Percentiles rank a stretch among this genome's conserved stretches.
Conservation (phyloP, 495 filamentous ascomycete species). For the Aspergillus nanangensis region DNA sequence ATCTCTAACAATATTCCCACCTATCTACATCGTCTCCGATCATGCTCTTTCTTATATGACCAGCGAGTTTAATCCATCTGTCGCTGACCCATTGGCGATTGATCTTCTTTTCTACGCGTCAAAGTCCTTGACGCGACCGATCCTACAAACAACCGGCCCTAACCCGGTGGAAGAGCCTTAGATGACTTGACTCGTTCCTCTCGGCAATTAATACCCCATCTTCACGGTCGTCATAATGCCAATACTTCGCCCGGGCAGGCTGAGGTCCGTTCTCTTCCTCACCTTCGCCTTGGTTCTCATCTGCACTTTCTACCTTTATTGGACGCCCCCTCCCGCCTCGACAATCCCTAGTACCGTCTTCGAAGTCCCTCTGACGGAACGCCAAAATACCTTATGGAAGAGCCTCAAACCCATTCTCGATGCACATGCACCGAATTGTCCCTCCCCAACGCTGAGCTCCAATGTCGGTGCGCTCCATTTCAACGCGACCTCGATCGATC, state of each 20-base stretch:
- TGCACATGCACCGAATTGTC: slow-evolving; percentile 26
- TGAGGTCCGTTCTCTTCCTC: slow-evolving; percentile 27
- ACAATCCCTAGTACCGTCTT: slow-evolving; percentile 34
- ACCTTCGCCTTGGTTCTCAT: slow-evolving; percentile 28
- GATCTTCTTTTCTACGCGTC: no score
- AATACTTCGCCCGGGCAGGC: slow-evolving; percentile 26
- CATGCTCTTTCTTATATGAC: no score
- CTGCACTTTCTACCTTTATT: slow-evolving; percentile 35
- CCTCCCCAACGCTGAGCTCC: slow-evolving; percentile 21
- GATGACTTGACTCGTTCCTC: no score
- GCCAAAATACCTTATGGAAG: slow-evolving; percentile 39
- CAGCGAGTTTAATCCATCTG: no score
- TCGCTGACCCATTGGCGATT: no score
- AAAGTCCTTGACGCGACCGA: no score
- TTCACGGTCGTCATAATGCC: no score
- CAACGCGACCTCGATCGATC: slow-evolving; percentile 25
- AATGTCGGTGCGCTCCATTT: slow-evolving; percentile 22
- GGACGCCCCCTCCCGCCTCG: slow-evolving; percentile 34
- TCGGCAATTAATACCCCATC: no score
- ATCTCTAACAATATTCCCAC: no score
- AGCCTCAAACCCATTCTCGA: slow-evolving; percentile 30
- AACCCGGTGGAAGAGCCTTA: no score
- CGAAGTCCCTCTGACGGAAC: slow-evolving; percentile 32
- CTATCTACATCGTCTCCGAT: no score
- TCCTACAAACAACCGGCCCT: no score